Evolutionary conservation across 148 eudicot genomes (phyloP).

Genomic region (Vaccinium vitisidaea): DNA sequence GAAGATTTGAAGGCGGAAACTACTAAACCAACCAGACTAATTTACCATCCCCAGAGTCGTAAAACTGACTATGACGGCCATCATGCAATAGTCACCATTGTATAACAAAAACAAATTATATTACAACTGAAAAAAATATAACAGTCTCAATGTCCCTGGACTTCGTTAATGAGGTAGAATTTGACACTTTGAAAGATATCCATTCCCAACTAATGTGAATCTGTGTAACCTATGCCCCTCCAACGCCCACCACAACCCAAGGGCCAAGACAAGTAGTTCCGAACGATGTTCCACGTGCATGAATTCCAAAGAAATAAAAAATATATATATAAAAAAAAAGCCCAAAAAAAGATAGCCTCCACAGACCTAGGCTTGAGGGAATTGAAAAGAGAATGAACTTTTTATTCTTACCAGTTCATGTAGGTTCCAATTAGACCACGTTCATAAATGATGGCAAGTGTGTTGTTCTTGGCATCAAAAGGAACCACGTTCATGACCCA

Average conservation of each 20-base stretch:
- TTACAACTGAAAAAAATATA: not conserved
- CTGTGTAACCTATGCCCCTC: not conserved
- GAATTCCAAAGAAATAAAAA: not conserved
- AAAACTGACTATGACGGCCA: not conserved
- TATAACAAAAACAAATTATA: not conserved
- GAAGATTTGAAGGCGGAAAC: not conserved
- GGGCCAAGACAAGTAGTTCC: not conserved
- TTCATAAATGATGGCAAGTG: constrained; percentile 59
- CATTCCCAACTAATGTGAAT: not conserved
- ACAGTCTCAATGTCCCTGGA: not conserved
- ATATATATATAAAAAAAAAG: too few species aligned
- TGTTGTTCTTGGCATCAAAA: constrained; percentile 38
- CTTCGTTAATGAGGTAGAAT: not conserved
- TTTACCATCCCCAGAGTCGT: not conserved
- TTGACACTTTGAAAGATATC: not conserved
- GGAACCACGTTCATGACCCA: constrained; percentile 84
- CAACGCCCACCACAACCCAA: not conserved
- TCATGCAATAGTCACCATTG: not conserved
- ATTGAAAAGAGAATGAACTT: not conserved
- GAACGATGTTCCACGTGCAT: not conserved
- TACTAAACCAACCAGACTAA: not conserved
- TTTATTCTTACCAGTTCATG: constrained; percentile 54
- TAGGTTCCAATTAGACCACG: constrained; percentile 80
- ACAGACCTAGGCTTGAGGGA: not conserved
- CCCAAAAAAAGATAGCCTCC: not conserved